These are phyloP conservation scores for Volutella citrinella DNA, from an alignment of 2,329 filamentous ascomycete genomes.

Conservation along the genomic window DNA sequence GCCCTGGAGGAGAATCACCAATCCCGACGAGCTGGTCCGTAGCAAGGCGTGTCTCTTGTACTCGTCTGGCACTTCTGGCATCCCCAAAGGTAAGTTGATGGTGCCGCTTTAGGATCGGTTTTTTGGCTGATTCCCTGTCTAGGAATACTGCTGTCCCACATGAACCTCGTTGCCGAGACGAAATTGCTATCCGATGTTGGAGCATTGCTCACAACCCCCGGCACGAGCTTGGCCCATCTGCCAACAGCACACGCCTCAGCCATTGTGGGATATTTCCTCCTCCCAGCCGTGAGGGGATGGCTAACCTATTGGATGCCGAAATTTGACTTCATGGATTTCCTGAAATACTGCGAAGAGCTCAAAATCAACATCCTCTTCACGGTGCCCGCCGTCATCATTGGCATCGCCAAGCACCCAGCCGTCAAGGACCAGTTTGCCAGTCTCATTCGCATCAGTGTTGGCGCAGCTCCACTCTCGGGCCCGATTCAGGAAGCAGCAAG, in stretches of 20 bases:
- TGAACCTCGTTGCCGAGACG: conserved; percentile 39
- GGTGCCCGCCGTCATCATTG: conserved; percentile 59
- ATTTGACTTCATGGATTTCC: conserved; percentile 56
- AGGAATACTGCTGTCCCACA: conserved; percentile 43
- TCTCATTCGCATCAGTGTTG: conserved; percentile 44
- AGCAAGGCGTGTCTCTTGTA: conserved; percentile 42
- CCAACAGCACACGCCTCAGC: conserved; percentile 47
- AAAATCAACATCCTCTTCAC: conserved; percentile 54
- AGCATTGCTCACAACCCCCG: too few species aligned
- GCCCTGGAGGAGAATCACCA: conserved; percentile 53
- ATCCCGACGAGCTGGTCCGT: conserved; percentile 40
- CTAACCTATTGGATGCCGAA: conserved; percentile 60
- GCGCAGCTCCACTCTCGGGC: conserved; percentile 55
- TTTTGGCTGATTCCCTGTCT: neutral
- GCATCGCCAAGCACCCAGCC: conserved; percentile 53
- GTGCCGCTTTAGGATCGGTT: neutral
- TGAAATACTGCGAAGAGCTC: conserved; percentile 48
- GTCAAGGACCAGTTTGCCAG: conserved; percentile 57
- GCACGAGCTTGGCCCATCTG: conserved; percentile 42
- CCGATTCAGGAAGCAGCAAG: conserved; percentile 51
- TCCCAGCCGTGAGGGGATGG: conserved; percentile 39
- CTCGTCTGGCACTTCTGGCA: conserved; percentile 47
- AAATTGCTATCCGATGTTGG: conserved; percentile 22
- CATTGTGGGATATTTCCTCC: conserved; percentile 41
- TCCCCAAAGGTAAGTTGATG: conserved; percentile 37